These are phyloP conservation scores for Ganoderma sinense DNA, from an alignment of 1,284 basidiomycete species.

Conservation along the genomic window DNA sequence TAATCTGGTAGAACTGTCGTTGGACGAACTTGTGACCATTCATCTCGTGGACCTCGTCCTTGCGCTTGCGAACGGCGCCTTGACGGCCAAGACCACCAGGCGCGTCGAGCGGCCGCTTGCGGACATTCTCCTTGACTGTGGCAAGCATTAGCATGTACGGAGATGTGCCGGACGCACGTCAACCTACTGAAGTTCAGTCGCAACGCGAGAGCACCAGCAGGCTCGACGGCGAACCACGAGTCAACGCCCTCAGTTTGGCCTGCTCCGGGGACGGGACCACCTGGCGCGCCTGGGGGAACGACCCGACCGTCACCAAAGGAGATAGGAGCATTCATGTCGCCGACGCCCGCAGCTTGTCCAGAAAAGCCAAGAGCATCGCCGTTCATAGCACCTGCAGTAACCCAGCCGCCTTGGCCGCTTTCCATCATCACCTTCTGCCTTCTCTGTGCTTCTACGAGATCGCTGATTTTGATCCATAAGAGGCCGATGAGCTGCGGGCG, in stretches of 20 bases:
- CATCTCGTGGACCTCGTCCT: conserved; percentile 99
- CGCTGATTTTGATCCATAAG: conserved; percentile 95
- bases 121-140: conserved; percentile 94
- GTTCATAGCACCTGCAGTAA: conserved; percentile 88
- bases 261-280: conserved; percentile 40
- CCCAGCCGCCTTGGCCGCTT: conserved; percentile 90
- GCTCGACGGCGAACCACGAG: conserved; percentile 98
- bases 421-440: conserved; percentile 92
- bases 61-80: conserved; percentile 97
- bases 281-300: conserved; percentile 37
- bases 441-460: conserved; percentile 94
- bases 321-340: conserved; percentile 66
- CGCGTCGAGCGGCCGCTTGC: conserved; percentile 92
- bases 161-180: conserved; percentile 15
- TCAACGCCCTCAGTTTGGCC: conserved; percentile 83
- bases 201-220: conserved; percentile 91
- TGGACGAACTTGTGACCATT: conserved; percentile 99
- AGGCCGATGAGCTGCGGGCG: conserved; percentile 93
- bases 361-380: conserved; percentile 55
- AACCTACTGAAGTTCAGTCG: conserved; percentile 89
- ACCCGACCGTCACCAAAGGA: conserved; percentile 48
- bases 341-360: conserved; percentile 48
- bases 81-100: conserved; percentile 94
- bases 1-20: conserved; percentile 98
- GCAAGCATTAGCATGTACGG: conserved; percentile 26